Conservation (phyloP, 768 basidiomycete genomes). For the Pulveroboletus sp. region DNA sequence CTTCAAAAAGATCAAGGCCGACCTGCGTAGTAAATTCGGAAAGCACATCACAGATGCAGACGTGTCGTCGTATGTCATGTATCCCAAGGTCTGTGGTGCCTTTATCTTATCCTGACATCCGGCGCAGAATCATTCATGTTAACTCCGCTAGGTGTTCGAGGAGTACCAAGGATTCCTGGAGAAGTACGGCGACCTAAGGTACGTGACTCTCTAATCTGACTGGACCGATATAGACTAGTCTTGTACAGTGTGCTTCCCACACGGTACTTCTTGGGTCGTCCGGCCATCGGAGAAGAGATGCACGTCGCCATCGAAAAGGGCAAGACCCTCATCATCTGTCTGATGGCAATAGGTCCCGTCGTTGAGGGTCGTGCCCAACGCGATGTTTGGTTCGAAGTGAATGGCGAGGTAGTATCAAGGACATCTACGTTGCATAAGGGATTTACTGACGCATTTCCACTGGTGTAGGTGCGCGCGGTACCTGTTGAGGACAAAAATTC, state of each 20-base stretch:
- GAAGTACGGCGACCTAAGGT: constrained; percentile 95
- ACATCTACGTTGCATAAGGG: constrained; percentile 6
- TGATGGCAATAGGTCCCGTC: constrained; percentile 93
- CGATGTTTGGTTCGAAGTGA: constrained; percentile 98
- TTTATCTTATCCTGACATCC: constrained; percentile 2
- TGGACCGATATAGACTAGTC: constrained; percentile 12
- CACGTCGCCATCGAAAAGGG: constrained; percentile 94
- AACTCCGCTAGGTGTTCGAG: constrained; percentile 74
- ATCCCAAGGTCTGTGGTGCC: constrained; percentile 72
- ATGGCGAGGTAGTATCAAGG: constrained; percentile 68
- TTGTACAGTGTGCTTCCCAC: constrained; percentile 83
- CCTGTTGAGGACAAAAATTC: constrained; percentile 96
- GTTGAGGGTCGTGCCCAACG: constrained; percentile 88
- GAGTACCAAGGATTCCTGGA: constrained; percentile 93
- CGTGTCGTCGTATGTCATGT: constrained; percentile 96
- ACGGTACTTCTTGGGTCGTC: constrained; percentile 93
- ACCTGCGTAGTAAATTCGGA: constrained; percentile 90
- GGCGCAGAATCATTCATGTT: constrained; percentile 6
- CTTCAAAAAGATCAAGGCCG: constrained; percentile 94
- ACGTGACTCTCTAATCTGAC: constrained; percentile 21
- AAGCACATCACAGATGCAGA: constrained; percentile 92
- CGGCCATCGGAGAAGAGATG: constrained; percentile 92
- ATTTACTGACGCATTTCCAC: constrained; percentile 10
- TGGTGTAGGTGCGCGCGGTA: constrained; percentile 80
- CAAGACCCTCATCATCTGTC: constrained; percentile 92